These are phyloP conservation scores for Heliamphora exappendiculata DNA, from an alignment of 148 eudicot species.

Conservation along the genomic window DNA sequence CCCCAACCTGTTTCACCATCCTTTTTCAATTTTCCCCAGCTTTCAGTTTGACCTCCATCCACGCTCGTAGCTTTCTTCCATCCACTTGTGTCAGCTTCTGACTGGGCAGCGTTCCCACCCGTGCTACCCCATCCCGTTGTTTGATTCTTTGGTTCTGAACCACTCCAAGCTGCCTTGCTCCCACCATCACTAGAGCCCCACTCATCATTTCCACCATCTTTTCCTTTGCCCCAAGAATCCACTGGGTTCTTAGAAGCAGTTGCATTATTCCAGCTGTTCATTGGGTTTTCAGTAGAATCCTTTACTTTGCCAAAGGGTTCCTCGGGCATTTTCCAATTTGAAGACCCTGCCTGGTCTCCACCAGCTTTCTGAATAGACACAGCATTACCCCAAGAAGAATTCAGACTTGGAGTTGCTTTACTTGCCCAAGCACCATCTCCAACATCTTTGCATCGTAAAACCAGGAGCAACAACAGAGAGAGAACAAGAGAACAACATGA, in stretches of 20 bases:
- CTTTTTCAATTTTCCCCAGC: constrained; percentile 17
- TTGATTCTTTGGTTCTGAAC: constrained; percentile 26
- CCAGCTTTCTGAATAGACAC: constrained; percentile 22
- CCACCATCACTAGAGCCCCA: too few species aligned
- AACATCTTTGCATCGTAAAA: constrained; percentile 16
- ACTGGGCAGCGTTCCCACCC: constrained; percentile 16
- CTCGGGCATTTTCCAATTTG: constrained; percentile 19
- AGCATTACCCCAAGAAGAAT: constrained; percentile 41
- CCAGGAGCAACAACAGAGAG: background rate
- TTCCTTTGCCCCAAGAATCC: constrained; percentile 22
- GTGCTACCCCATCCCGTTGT: constrained; percentile 25
- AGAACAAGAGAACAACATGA: background rate
- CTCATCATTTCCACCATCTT: too few species aligned
- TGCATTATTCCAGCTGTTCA: constrained; percentile 17
- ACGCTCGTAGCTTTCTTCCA: constrained; percentile 18
- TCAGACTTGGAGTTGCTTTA: constrained; percentile 31
- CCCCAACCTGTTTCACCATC: constrained; percentile 22
- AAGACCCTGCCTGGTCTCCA: constrained; percentile 23
- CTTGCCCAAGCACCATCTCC: constrained; percentile 46
- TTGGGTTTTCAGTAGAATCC: background rate
- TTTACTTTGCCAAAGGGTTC: background rate
- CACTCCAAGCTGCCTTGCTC: constrained; percentile 28
- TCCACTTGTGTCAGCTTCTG: constrained; percentile 19
- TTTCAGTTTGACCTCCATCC: constrained; percentile 14
- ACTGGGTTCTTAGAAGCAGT: constrained; percentile 9